Evolutionary conservation across 1,284 basidiomycete genomes (phyloP).

Genomic region (Ustilago curta): DNA sequence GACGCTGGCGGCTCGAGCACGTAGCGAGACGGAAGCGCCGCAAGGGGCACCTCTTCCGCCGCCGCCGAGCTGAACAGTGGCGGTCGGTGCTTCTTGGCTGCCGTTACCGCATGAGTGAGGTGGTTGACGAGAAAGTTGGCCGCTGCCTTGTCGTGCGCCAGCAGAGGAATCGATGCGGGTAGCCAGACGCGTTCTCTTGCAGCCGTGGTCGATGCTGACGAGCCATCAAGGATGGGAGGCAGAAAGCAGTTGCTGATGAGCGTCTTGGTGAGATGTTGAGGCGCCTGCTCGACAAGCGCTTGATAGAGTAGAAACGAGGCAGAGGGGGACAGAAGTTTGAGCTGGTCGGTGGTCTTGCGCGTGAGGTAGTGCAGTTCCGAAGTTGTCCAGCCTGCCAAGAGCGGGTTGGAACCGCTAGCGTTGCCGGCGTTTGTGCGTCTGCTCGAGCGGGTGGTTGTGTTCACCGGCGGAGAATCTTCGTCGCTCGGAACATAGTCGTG

Average conservation of each 20-base stretch:
- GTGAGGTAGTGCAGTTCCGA: slow-evolving; percentile 43
- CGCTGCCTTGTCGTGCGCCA: slow-evolving; percentile 35
- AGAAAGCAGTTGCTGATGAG: slow-evolving; percentile 40
- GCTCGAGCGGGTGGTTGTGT: slow-evolving; percentile 8
- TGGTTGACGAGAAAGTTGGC: slow-evolving; percentile 27
- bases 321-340: slow-evolving; percentile 32
- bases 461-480: background rate
- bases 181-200: slow-evolving; percentile 37
- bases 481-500: slow-evolving; percentile 41
- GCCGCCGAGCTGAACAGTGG: slow-evolving; percentile 4
- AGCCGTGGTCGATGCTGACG: slow-evolving; percentile 6
- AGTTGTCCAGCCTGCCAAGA: slow-evolving; percentile 34
- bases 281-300: slow-evolving; percentile 22
- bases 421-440: background rate
- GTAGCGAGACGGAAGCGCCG: slow-evolving; percentile 15
- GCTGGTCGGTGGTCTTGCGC: slow-evolving; percentile 33
- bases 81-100: background rate
- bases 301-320: slow-evolving; percentile 34
- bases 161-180: slow-evolving; percentile 39
- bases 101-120: slow-evolving; percentile 19
- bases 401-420: slow-evolving; percentile 9
- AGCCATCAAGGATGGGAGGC: slow-evolving; percentile 19
- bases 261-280: slow-evolving; percentile 29
- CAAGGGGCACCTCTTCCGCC: slow-evolving; percentile 14
- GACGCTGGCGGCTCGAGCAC: slow-evolving; percentile 11